Conservation (phyloP, 2,329 filamentous ascomycete genomes). For the Fusarium veterinarium region DNA sequence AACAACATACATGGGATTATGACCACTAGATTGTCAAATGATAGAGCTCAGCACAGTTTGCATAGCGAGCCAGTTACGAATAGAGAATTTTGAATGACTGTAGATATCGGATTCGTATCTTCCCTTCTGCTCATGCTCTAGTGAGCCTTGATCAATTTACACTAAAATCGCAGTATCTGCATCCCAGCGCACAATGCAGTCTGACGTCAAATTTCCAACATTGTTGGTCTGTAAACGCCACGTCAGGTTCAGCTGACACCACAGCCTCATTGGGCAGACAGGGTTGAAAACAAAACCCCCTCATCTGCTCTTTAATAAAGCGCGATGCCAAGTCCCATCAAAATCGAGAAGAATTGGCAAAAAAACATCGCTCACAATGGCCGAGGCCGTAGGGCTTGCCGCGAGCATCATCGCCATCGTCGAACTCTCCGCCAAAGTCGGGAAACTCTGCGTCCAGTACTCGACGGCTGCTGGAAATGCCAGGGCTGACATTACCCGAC, state of each 20-base stretch:
- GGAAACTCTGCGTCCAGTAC: background rate
- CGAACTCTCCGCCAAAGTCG: background rate
- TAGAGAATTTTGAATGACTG: background rate
- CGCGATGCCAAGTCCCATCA: fast-evolving
- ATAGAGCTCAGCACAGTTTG: background rate
- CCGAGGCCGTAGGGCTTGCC: background rate
- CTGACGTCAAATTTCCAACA: fast-evolving
- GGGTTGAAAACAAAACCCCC: background rate
- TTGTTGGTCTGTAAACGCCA: fast-evolving
- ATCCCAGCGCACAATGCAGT: background rate
- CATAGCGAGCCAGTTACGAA: background rate
- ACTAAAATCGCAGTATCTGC: too few species aligned
- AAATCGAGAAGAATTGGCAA: background rate
- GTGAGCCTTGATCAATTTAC: too few species aligned
- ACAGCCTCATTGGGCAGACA: background rate
- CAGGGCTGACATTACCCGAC: background rate
- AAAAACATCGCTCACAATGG: background rate
- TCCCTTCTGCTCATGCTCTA: too few species aligned
- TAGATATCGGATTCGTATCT: too few species aligned
- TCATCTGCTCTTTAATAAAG: background rate
- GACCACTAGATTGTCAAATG: slow-evolving; percentile 9
- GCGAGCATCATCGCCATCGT: background rate
- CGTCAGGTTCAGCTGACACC: background rate
- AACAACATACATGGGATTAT: slow-evolving; percentile 8
- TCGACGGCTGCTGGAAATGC: background rate